Percentiles rank a stretch among this genome's conserved stretches.
These are phyloP conservation scores for Lachnellula hyalina DNA, from an alignment of 2,329 filamentous ascomycete species.

Conservation along the genomic window DNA sequence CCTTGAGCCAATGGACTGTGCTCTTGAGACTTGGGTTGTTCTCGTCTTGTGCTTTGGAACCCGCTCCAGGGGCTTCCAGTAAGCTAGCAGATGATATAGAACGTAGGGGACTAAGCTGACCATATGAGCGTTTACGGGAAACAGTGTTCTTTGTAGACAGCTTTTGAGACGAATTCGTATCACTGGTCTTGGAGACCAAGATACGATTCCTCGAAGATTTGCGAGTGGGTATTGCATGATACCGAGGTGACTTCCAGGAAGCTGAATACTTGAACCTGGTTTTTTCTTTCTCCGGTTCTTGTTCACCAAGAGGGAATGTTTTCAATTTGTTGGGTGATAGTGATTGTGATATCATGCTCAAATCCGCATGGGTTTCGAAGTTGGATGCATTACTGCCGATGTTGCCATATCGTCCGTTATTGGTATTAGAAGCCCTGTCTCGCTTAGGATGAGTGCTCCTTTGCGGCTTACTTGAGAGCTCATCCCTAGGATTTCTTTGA, in stretches of 20 bases:
- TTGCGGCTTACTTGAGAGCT: background rate
- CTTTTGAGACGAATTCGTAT: slow-evolving; percentile 9
- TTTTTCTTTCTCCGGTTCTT: slow-evolving; percentile 5
- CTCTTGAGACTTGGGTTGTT: slow-evolving; percentile 15
- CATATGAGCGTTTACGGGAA: slow-evolving; percentile 5
- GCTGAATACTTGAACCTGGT: slow-evolving; percentile 2
- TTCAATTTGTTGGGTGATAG: slow-evolving; percentile 9
- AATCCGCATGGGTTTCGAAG: slow-evolving; percentile 2
- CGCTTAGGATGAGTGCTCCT: background rate
- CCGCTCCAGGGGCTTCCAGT: slow-evolving; percentile 3
- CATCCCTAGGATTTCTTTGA: background rate
- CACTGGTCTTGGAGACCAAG: slow-evolving; percentile 10
- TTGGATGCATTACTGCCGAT: slow-evolving; percentile 1
- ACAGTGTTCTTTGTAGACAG: slow-evolving; percentile 1
- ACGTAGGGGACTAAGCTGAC: slow-evolving; percentile 10
- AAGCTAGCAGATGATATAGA: slow-evolving; percentile 17
- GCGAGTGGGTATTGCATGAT: slow-evolving; percentile 15
- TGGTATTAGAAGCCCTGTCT: background rate
- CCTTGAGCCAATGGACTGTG: slow-evolving; percentile 27
- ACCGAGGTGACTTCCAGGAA: slow-evolving; percentile 6
- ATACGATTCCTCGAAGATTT: slow-evolving; percentile 20
- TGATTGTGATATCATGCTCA: background rate
- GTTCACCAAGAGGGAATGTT: slow-evolving; percentile 11
- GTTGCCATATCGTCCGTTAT: background rate
- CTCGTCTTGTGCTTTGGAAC: slow-evolving; percentile 5